phyloP scores from a whole-genome alignment of 176 grass and related monocot species.

The Phragmites australis region DNA sequence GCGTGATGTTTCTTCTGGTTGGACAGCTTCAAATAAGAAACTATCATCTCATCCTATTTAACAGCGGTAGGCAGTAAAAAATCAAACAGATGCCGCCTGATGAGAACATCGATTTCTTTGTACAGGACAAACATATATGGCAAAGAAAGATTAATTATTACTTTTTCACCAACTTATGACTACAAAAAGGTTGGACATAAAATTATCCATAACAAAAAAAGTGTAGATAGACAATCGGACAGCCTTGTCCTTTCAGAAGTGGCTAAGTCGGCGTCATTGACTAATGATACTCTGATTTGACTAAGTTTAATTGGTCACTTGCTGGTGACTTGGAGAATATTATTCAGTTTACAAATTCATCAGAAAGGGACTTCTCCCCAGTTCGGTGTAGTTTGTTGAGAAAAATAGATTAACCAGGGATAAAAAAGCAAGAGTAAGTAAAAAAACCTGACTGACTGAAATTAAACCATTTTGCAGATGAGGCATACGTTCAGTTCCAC shows the following conservation, averaged over 20 bases:
- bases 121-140: constrained; percentile 1
- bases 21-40: constrained; percentile 12
- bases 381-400: constrained; percentile 14
- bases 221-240: constrained; percentile 9
- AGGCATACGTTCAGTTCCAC: constrained; percentile 82
- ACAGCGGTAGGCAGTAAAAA: background rate
- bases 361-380: constrained; percentile 27
- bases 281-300: constrained; percentile 25
- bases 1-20: background rate
- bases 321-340: constrained; percentile 20
- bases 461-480: constrained; percentile 54
- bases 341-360: constrained; percentile 29
- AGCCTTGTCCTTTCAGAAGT: constrained; percentile 28
- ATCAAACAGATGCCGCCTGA: background rate
- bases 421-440: background rate
- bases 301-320: constrained; percentile 13
- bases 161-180: constrained; percentile 19
- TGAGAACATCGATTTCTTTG: constrained; percentile 29
- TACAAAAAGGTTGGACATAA: background rate
- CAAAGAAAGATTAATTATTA: constrained; percentile 33
- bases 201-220: background rate
- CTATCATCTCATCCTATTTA: background rate
- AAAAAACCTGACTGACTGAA: background rate
- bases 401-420: constrained; percentile 17
- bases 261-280: constrained; percentile 15